Conservation (phyloP, 805 yeast genomes). For the Pachysolen tannophilus region DNA sequence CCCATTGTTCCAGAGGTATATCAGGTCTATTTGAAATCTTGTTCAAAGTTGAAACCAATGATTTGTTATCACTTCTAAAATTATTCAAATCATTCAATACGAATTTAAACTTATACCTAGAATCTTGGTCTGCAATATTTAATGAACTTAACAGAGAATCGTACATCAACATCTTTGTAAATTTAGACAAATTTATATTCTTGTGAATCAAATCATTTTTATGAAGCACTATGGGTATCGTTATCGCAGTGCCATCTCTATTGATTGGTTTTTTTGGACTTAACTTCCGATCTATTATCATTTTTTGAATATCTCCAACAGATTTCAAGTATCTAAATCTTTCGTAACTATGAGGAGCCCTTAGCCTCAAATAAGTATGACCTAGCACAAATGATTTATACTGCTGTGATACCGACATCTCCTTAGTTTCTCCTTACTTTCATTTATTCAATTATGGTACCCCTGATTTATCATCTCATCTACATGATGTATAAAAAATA, state of each 20-base stretch:
- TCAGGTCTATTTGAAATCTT: constrained; percentile 5
- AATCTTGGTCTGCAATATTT: background rate
- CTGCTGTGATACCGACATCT: too few relatives aligned
- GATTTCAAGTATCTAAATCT: background rate
- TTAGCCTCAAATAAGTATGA: constrained; percentile 1
- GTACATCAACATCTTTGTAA: constrained; percentile 4
- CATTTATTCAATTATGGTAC: too few relatives aligned
- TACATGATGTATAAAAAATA: background rate
- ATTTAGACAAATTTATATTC: constrained; percentile 5
- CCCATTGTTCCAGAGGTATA: background rate
- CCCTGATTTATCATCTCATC: too few relatives aligned
- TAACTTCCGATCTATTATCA: background rate
- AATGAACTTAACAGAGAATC: background rate
- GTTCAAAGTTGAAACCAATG: constrained; percentile 4
- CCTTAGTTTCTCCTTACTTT: too few relatives aligned
- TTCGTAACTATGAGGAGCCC: constrained; percentile 2
- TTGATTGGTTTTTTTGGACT: background rate
- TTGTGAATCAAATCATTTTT: constrained; percentile 2
- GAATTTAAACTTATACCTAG: background rate
- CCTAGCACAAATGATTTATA: constrained; percentile 6
- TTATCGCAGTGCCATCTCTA: too few relatives aligned
- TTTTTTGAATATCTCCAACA: constrained; percentile 1
- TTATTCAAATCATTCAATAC: background rate
- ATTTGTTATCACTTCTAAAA: background rate
- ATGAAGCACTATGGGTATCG: constrained; percentile 7